Conservation (phyloP, 148 eudicot genomes). For the Arctostaphylos glauca region DNA sequence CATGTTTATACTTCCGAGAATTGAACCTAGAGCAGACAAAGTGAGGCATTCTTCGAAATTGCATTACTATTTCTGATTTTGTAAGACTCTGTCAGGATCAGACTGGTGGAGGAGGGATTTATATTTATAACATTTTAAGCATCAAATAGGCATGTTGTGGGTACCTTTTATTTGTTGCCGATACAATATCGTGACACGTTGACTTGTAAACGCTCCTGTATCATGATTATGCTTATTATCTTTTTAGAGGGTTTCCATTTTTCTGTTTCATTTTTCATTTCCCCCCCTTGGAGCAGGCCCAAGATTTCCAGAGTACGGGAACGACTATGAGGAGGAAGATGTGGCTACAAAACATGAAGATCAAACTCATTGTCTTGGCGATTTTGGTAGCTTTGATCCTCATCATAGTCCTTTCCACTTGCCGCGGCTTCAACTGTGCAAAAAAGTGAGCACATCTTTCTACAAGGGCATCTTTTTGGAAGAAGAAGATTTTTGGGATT, state of each 20-base stretch:
- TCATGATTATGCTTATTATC: background rate
- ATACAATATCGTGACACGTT: too few species aligned
- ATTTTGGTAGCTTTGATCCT: constrained; percentile 32
- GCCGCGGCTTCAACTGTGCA: constrained; percentile 31
- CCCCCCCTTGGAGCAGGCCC: constrained; percentile 23
- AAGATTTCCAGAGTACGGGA: constrained; percentile 28
- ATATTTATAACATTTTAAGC: too few species aligned
- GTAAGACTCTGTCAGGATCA: background rate
- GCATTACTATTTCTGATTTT: background rate
- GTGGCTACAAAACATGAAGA: constrained; percentile 34
- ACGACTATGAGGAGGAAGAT: constrained; percentile 25
- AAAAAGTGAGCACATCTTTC: constrained; percentile 10
- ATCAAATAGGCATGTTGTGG: too few species aligned
- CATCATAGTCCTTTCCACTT: constrained; percentile 28
- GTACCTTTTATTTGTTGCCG: too few species aligned
- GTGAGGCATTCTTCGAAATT: background rate
- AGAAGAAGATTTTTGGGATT: background rate
- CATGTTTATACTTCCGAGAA: background rate
- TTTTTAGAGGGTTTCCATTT: background rate
- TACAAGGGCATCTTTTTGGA: background rate
- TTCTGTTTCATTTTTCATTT: background rate
- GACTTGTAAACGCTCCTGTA: background rate
- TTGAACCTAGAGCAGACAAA: background rate
- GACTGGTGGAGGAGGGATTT: background rate
- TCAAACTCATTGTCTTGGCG: constrained; percentile 29